Evolutionary conservation across 306 rosid genomes (phyloP).

Genomic region (Datisca glomerata): DNA sequence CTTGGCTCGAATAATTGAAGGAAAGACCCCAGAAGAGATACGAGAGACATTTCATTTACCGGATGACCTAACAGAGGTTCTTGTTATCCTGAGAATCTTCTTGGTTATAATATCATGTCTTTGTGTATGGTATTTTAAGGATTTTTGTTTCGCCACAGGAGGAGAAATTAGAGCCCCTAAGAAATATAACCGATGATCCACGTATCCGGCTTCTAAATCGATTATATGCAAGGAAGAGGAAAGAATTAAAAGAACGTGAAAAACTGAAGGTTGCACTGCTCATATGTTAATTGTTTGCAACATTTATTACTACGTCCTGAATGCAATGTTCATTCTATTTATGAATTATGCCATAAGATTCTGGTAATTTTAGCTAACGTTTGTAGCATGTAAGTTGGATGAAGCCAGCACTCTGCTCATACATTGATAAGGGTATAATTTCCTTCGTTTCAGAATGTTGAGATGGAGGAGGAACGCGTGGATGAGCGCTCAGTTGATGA

Average conservation of each 20-base stretch:
- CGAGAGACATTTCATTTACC: slow-evolving; percentile 88
- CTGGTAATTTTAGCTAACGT: too few species aligned
- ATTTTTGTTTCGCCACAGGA: slow-evolving; percentile 45
- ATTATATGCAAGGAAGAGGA: slow-evolving; percentile 80
- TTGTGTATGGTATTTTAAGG: slow-evolving; percentile 12
- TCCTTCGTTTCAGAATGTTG: slow-evolving; percentile 48
- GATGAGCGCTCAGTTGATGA: slow-evolving; percentile 90
- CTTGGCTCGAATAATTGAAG: slow-evolving; percentile 89
- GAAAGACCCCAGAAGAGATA: slow-evolving; percentile 85
- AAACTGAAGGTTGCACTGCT: slow-evolving; percentile 49
- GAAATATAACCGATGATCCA: slow-evolving; percentile 81
- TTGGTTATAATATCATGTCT: slow-evolving; percentile 9
- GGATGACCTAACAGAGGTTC: slow-evolving; percentile 87
- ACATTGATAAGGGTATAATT: too few species aligned
- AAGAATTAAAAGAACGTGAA: slow-evolving; percentile 66
- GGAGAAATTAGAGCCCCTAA: slow-evolving; percentile 76
- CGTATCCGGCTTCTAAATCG: slow-evolving; percentile 85
- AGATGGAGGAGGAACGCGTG: slow-evolving; percentile 56
- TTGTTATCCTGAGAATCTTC: slow-evolving; percentile 11
- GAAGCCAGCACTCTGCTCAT: too few species aligned
- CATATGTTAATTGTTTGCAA: neutral
- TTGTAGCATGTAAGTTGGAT: too few species aligned
- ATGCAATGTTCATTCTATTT: slow-evolving; percentile 20
- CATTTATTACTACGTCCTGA: slow-evolving; percentile 24
- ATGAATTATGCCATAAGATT: slow-evolving; percentile 8